Evolutionary conservation across 768 basidiomycete species (phyloP).

Genomic region (Rubroboletus satanas): DNA sequence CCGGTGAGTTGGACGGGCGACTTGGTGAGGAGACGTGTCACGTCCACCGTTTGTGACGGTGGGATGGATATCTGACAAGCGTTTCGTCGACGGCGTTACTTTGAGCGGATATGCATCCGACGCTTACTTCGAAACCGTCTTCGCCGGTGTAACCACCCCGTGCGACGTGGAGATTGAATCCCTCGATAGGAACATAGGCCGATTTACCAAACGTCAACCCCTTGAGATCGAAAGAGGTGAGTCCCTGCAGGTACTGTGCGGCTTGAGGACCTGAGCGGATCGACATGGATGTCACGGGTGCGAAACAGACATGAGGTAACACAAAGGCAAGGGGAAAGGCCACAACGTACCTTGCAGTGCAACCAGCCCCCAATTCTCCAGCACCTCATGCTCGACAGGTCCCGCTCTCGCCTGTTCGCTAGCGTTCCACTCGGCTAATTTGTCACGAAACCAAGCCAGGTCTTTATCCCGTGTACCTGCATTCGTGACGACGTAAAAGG

Average conservation of each 20-base stretch:
- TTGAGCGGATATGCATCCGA: background rate
- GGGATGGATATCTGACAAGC: slow-evolving; percentile 77
- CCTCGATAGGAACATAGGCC: slow-evolving; percentile 71
- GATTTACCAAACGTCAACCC: slow-evolving; percentile 81
- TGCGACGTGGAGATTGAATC: slow-evolving; percentile 68
- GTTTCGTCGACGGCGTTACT: background rate
- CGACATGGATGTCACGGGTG: background rate
- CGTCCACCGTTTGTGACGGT: slow-evolving; percentile 65
- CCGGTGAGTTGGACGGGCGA: slow-evolving; percentile 78
- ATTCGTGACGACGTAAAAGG: slow-evolving; percentile 96
- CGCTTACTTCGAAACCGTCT: slow-evolving; percentile 87
- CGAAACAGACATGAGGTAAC: background rate
- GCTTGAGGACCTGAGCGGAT: slow-evolving; percentile 67
- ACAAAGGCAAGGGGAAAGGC: background rate
- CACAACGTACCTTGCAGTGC: slow-evolving; percentile 77
- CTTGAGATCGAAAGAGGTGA: slow-evolving; percentile 71
- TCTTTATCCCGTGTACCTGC: slow-evolving; percentile 84
- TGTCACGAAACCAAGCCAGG: slow-evolving; percentile 67
- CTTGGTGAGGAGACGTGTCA: slow-evolving; percentile 60
- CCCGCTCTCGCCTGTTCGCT: slow-evolving; percentile 46
- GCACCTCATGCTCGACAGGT: slow-evolving; percentile 72
- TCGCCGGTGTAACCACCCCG: slow-evolving; percentile 98
- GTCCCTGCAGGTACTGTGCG: slow-evolving; percentile 69
- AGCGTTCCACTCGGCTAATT: slow-evolving; percentile 76
- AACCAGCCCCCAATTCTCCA: slow-evolving; percentile 83